Conservation (phyloP, 2,329 filamentous ascomycete species). For the Emergomyces orientalis region DNA sequence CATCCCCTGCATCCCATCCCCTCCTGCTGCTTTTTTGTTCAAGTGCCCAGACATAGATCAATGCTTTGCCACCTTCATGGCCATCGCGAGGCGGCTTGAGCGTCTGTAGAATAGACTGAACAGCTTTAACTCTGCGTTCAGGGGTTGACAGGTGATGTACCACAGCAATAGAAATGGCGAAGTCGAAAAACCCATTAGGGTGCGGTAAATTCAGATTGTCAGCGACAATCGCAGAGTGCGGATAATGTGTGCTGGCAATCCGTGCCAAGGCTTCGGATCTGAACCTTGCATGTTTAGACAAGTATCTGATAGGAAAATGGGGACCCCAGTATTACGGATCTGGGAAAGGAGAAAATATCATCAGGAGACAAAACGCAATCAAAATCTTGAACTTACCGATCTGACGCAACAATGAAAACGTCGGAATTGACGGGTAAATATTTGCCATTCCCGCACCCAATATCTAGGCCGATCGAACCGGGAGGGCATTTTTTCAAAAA, state of each 20-base stretch:
- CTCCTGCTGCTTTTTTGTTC: slow-evolving; percentile 80
- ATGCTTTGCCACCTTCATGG: slow-evolving; percentile 49
- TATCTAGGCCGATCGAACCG: slow-evolving; percentile 74
- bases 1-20: slow-evolving; percentile 74
- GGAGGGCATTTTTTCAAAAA: slow-evolving; percentile 59
- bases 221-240: slow-evolving; percentile 64
- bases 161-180: slow-evolving; percentile 88
- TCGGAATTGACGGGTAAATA: slow-evolving; percentile 71
- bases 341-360: not conserved
- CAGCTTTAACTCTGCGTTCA: slow-evolving; percentile 60
- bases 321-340: not conserved
- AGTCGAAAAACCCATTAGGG: slow-evolving; percentile 57
- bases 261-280: slow-evolving; percentile 51
- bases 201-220: slow-evolving; percentile 81
- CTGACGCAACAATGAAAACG: slow-evolving; percentile 74
- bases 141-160: slow-evolving; percentile 84
- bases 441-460: slow-evolving; percentile 96
- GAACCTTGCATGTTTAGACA: slow-evolving; percentile 9
- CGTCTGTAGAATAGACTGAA: slow-evolving; percentile 60
- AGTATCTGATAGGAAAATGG: not conserved
- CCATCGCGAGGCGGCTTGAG: slow-evolving; percentile 35
- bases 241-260: slow-evolving; percentile 49
- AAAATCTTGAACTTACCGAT: slow-evolving; percentile 52
- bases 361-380: too few relatives aligned
- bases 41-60: slow-evolving; percentile 91